phyloP scores from a whole-genome alignment of 1,139 yeast genomes.

The Sporopachydermia cereana region DNA sequence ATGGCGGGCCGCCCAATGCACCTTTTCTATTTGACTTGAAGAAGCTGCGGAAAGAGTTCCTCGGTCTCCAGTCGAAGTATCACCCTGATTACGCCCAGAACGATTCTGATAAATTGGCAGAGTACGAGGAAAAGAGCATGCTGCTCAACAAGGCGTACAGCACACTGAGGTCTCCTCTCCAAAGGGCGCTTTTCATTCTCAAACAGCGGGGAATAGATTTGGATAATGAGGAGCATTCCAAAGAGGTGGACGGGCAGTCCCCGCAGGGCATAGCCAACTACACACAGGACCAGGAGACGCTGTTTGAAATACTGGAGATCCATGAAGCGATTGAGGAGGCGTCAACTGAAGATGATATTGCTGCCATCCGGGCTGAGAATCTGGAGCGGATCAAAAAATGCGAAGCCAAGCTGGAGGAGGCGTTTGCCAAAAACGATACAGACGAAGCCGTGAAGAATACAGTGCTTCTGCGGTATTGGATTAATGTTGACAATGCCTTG shows the following conservation, averaged over 20 bases:
- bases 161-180: conserved; percentile 56
- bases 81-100: conserved; percentile 64
- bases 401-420: conserved; percentile 27
- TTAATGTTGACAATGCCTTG: conserved; percentile 59
- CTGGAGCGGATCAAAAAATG: conserved; percentile 35
- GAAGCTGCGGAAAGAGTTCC: conserved; percentile 58
- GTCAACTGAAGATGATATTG: conserved; percentile 43
- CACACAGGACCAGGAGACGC: conserved; percentile 41
- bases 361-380: conserved; percentile 41
- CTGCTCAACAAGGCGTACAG: conserved; percentile 66
- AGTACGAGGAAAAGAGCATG: conserved; percentile 31
- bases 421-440: conserved; percentile 33
- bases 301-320: conserved; percentile 69
- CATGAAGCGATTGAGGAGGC: conserved; percentile 69
- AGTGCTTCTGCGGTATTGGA: conserved; percentile 74
- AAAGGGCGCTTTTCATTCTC: conserved; percentile 51
- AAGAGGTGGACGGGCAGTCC: conserved; percentile 20
- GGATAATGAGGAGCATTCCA: conserved; percentile 24
- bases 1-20: conserved; percentile 56
- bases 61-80: conserved; percentile 54
- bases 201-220: conserved; percentile 33
- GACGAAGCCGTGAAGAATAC: conserved; percentile 53
- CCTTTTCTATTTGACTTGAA: conserved; percentile 45
- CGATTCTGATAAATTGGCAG: conserved; percentile 16
- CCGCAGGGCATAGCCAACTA: conserved; percentile 9